These are phyloP conservation scores for Pseudocercospora fijiensis DNA, from an alignment of 2,329 filamentous ascomycete genomes.

Conservation along the genomic window DNA sequence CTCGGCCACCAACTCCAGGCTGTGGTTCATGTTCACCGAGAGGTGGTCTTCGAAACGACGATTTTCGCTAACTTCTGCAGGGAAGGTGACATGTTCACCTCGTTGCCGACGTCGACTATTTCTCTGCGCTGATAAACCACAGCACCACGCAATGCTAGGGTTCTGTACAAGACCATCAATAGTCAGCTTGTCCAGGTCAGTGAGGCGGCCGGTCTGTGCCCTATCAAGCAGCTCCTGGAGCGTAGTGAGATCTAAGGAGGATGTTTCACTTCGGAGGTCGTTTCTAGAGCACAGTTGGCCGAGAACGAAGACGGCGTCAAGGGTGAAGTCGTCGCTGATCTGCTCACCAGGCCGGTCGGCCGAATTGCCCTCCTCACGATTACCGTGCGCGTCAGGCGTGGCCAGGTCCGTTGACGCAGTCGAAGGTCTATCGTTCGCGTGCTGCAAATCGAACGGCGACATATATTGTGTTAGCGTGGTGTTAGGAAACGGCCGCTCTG, in stretches of 20 bases:
- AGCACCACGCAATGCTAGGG: conserved; percentile 19
- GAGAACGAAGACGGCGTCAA: conserved; percentile 25
- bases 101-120: conserved; percentile 21
- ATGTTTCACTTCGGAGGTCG: conserved; percentile 5
- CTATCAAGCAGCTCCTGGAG: conserved; percentile 9
- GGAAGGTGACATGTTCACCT: conserved; percentile 22
- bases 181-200: conserved; percentile 8
- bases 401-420: neutral
- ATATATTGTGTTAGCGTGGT: conserved; percentile 12
- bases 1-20: conserved; percentile 36
- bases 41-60: neutral
- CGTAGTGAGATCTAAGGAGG: neutral
- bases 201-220: conserved; percentile 16
- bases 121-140: conserved; percentile 24
- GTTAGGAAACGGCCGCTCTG: conserved; percentile 9
- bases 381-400: neutral
- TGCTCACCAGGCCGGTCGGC: conserved; percentile 22
- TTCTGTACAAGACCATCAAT: conserved; percentile 17
- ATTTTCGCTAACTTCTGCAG: conserved; percentile 3
- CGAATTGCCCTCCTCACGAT: neutral
- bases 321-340: conserved; percentile 24
- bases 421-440: conserved; percentile 2
- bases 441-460: conserved; percentile 21
- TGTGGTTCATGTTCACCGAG: conserved; percentile 17
- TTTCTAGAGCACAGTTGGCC: conserved; percentile 12